Percentiles rank a stretch among this genome's conserved stretches.
These are phyloP conservation scores for Raphanus raphanistrum DNA, from an alignment of 345 rosid genomes.

Conservation along the genomic window DNA sequence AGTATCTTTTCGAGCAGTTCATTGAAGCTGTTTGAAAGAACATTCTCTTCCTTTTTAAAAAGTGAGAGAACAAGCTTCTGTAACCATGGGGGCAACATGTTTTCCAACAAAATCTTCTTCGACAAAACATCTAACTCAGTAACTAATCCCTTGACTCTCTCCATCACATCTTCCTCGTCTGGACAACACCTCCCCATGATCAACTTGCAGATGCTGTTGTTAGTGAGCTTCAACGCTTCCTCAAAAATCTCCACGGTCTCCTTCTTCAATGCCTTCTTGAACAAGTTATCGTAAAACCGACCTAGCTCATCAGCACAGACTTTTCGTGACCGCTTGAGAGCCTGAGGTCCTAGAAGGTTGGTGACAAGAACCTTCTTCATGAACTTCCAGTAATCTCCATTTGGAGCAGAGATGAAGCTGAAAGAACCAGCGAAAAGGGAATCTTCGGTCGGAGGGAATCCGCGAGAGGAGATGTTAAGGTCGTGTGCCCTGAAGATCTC, in stretches of 20 bases:
- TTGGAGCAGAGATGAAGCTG: background rate
- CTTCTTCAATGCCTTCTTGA: background rate
- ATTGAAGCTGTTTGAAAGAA: background rate
- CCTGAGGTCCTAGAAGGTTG: background rate
- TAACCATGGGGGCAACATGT: background rate
- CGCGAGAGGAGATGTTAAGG: background rate
- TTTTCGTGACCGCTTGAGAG: background rate
- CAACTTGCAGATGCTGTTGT: background rate
- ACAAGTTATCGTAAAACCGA: background rate
- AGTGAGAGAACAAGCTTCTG: background rate
- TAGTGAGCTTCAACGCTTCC: background rate
- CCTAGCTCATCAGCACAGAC: background rate
- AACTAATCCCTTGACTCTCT: background rate
- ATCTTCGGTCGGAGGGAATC: background rate
- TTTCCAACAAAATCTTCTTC: background rate
- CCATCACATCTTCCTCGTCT: background rate
- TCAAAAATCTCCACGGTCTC: background rate
- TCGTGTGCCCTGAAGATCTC: background rate
- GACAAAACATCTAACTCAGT: background rate
- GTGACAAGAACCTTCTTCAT: background rate
- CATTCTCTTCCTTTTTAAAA: background rate
- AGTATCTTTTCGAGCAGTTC: background rate
- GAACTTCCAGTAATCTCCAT: background rate
- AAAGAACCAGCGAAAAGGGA: slow-evolving; percentile 13
- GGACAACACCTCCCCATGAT: background rate